Evolutionary conservation across 768 basidiomycete species (phyloP).

Genomic region (Megacollybia marginata): DNA sequence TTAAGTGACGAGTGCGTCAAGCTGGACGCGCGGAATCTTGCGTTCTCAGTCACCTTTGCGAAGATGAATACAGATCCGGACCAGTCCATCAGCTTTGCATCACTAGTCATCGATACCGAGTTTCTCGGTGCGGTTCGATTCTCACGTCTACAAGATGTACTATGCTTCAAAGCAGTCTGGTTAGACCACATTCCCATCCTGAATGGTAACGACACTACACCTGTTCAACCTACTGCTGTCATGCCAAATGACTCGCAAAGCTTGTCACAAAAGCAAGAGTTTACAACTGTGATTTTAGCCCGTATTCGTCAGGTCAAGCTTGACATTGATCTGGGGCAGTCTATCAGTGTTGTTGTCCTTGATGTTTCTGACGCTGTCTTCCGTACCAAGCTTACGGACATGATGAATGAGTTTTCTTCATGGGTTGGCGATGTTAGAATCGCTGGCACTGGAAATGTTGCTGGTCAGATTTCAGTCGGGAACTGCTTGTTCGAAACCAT

Average conservation of each 20-base stretch:
- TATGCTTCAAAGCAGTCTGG: conserved; percentile 96
- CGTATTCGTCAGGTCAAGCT: conserved; percentile 69
- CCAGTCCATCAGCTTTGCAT: conserved; percentile 45
- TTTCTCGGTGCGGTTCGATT: conserved; percentile 74
- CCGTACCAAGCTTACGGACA: conserved; percentile 58
- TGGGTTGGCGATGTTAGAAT: conserved; percentile 59
- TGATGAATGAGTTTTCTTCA: conserved; percentile 54
- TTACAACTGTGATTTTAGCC: conserved; percentile 59
- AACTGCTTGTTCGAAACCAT: conserved; percentile 72
- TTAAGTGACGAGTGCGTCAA: conserved; percentile 77
- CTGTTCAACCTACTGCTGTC: conserved; percentile 14
- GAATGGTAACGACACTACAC: conserved; percentile 28
- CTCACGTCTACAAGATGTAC: conserved; percentile 82
- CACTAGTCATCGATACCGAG: conserved; percentile 78
- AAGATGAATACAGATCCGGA: conserved; percentile 32
- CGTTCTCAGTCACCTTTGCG: conserved; percentile 68
- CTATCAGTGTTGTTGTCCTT: conserved; percentile 67
- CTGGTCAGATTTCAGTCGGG: conserved; percentile 60
- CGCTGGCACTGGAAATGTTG: conserved; percentile 64
- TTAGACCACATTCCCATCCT: conserved; percentile 80
- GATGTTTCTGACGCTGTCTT: conserved; percentile 57
- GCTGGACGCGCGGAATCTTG: conserved; percentile 75
- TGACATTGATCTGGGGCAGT: conserved; percentile 78
- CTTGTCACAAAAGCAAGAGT: conserved; percentile 25
- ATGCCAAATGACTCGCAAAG: conserved; percentile 13